Evolutionary conservation across 1,139 yeast genomes (phyloP), one percentile per base, ranked within the genome.

Genomic region (Maudiozyma humilis): DNA sequence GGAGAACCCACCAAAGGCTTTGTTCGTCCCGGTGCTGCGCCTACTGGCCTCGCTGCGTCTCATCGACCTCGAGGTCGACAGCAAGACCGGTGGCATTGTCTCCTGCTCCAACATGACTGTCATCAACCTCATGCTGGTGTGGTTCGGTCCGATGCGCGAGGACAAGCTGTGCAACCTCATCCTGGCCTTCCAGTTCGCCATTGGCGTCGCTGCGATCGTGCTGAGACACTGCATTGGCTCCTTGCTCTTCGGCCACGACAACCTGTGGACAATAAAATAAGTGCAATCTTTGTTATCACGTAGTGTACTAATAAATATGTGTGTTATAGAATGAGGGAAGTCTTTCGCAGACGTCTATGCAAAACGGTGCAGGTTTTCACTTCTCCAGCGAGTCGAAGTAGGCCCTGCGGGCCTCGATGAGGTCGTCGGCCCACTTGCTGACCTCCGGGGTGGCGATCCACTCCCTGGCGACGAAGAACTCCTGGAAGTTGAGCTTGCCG

Each of bases 121-220:
- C 42, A 87, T 91, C 51, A 93, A 89, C 62, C 69, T 91, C 49
- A 72, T 76, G 4, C 69, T 91, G 39, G 95, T 89, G 7, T 78
- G 88, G 82, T 69, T 82, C 42, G 98, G 98, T 0, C 96, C 97
- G 2, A 64, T 83, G 71, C 73, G 91, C 47, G 99, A 91, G 62
- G 95, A 86, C 57, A 67, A 62, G 19, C 69, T 91, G 44, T 84
- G 96, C 50, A 48, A 67, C 25, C 57, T 73, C 4, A 71, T 91
- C 19, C 62, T 91, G 58, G 55, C 55, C 0, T 54, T 78, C 18
- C 98, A 91, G 59, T 75, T 85, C 36, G 47, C 64, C 0, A 63
- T 81, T 41, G 96, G 97, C 0, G 46, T 85, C 1, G 38, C 64
- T 1, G 88, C 94, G 63, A 70, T 91, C 14, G 62, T 75, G 2